phyloP scores from a whole-genome alignment of 1,284 basidiomycete genomes.

The Macrocystidia cucumis region DNA sequence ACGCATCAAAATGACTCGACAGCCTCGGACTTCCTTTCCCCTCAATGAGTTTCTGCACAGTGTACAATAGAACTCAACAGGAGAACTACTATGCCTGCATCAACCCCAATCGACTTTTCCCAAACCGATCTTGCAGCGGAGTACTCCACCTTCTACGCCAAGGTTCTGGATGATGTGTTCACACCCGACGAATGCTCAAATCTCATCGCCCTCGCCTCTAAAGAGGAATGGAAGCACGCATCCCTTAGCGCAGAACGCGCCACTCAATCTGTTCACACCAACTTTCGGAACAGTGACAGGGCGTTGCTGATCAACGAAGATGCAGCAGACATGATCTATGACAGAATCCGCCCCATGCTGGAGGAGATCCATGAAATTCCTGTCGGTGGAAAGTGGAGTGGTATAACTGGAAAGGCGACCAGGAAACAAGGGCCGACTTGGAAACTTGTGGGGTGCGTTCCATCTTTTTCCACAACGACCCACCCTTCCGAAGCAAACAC shows the following conservation, averaged over 20 bases:
- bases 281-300: slow-evolving; percentile 29
- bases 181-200: slow-evolving; percentile 23
- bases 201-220: slow-evolving; percentile 18
- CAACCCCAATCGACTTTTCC: slow-evolving; percentile 22
- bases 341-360: slow-evolving; percentile 21
- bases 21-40: too few relatives aligned
- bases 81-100: not conserved
- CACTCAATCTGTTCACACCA: slow-evolving; percentile 20
- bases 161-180: slow-evolving; percentile 26
- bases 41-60: too few relatives aligned
- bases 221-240: slow-evolving; percentile 23
- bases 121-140: slow-evolving; percentile 17
- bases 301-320: slow-evolving; percentile 19
- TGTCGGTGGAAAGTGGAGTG: slow-evolving; percentile 19
- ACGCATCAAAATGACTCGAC: too few relatives aligned
- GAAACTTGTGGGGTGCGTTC: slow-evolving; percentile 21
- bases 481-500: not conserved
- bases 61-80: too few relatives aligned
- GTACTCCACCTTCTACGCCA: slow-evolving; percentile 26
- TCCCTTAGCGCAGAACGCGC: slow-evolving; percentile 16
- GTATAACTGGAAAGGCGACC: slow-evolving; percentile 22
- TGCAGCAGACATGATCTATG: slow-evolving; percentile 19
- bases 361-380: slow-evolving; percentile 20
- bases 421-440: slow-evolving; percentile 25
- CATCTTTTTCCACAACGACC: not conserved